phyloP scores from a whole-genome alignment of 2,329 filamentous ascomycete species.

The Aspergillus udagawae region DNA sequence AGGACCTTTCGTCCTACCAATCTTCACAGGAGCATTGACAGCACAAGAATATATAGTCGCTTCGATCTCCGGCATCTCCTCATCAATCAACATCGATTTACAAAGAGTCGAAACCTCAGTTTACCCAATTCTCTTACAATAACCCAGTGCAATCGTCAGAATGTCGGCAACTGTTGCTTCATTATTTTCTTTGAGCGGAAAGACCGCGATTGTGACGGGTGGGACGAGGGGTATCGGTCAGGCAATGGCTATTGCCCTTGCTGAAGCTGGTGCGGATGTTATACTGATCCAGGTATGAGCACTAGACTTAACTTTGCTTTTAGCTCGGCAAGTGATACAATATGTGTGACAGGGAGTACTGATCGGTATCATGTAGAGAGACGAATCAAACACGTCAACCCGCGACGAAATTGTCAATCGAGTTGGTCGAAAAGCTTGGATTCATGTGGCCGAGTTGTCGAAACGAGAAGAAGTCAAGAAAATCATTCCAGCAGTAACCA shows the following conservation, averaged over 20 bases:
- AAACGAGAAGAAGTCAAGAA: conserved; percentile 38
- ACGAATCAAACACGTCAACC: conserved; percentile 46
- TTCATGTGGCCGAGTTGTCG: conserved; percentile 43
- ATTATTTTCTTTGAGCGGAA: conserved; percentile 39
- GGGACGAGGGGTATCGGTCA: conserved; percentile 47
- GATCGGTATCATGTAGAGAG: conserved; percentile 41
- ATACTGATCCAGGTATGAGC: conserved; percentile 37
- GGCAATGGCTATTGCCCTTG: conserved; percentile 45
- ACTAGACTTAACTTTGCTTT: neutral
- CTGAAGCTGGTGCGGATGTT: conserved; percentile 46
- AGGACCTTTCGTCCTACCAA: too few relatives aligned
- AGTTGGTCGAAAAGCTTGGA: conserved; percentile 38
- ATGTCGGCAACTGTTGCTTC: conserved; percentile 27
- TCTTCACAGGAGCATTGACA: too few relatives aligned
- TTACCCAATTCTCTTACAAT: too few relatives aligned
- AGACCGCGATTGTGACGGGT: conserved; percentile 45
- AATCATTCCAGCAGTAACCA: conserved; percentile 37
- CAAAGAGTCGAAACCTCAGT: neutral
- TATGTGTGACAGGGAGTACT: neutral
- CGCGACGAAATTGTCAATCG: conserved; percentile 39
- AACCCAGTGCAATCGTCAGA: neutral
- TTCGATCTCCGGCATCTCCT: neutral
- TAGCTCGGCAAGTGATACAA: neutral
- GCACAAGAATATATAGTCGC: neutral
- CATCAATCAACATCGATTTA: neutral